Conservation (phyloP, 768 basidiomycete species). For the Podaxis sp. region DNA sequence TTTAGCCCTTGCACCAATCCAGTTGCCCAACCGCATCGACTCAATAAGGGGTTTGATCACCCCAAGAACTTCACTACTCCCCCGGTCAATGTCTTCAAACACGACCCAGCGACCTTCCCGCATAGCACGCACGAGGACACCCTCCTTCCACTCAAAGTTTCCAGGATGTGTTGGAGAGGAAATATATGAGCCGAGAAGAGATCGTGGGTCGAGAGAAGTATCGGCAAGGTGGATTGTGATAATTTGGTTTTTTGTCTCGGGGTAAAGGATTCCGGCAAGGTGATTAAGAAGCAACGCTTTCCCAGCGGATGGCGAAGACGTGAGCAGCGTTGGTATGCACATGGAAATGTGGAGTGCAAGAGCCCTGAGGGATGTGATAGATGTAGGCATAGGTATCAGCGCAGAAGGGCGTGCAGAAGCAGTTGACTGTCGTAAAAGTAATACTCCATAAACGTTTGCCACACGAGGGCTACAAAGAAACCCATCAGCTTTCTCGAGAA, state of each 20-base stretch:
- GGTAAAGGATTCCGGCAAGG: conserved; percentile 66
- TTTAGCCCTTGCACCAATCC: conserved; percentile 70
- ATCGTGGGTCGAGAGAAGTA: conserved; percentile 91
- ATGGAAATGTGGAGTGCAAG: conserved; percentile 67
- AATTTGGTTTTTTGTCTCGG: conserved; percentile 62
- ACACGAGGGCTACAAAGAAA: conserved; percentile 47
- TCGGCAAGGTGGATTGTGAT: conserved; percentile 91
- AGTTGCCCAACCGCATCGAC: conserved; percentile 64
- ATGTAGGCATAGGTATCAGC: conserved; percentile 66
- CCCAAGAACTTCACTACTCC: conserved; percentile 85
- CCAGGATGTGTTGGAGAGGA: conserved; percentile 84
- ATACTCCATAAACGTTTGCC: conserved; percentile 63
- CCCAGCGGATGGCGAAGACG: conserved; percentile 85
- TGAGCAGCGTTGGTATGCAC: conserved; percentile 77
- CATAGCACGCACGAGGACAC: conserved; percentile 87
- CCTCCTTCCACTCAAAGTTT: conserved; percentile 95
- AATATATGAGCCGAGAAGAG: conserved; percentile 89
- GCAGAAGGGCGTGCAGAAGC: conserved; percentile 27
- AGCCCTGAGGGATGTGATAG: conserved; percentile 54
- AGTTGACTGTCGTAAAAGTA: conserved; percentile 53
- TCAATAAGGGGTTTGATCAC: conserved; percentile 84
- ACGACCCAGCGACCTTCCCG: conserved; percentile 91
- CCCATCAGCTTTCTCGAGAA: conserved; percentile 17
- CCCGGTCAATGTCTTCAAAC: conserved; percentile 90
- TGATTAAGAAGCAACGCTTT: conserved; percentile 81